Conservation (phyloP, 192 early-diverging fungal genomes). For the Coemansia sp. region DNA sequence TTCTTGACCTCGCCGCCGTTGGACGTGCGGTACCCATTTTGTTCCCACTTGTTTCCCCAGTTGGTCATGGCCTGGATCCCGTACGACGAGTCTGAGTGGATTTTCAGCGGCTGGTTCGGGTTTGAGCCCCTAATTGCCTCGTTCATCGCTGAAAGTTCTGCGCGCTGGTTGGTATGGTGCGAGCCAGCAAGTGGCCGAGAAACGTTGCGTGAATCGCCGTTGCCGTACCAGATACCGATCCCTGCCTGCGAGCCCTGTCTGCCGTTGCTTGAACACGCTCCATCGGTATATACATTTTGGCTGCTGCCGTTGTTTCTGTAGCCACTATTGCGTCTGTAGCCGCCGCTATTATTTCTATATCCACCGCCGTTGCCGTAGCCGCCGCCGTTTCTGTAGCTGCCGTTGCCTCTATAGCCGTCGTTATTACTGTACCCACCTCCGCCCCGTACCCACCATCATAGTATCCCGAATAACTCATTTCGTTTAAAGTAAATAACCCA, state of each 20-base stretch:
- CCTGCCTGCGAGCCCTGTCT: conserved; percentile 45
- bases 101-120: conserved; percentile 4
- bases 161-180: conserved; percentile 32
- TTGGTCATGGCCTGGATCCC: conserved; percentile 22
- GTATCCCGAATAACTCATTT: conserved; percentile 1
- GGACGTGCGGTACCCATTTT: conserved; percentile 13
- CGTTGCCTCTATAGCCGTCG: neutral
- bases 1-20: conserved; percentile 3
- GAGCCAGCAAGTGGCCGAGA: conserved; percentile 30
- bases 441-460: neutral
- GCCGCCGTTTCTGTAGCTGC: neutral
- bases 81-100: conserved; percentile 30
- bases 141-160: conserved; percentile 30
- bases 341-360: neutral
- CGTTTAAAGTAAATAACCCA: neutral
- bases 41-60: conserved; percentile 23
- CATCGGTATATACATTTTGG: conserved; percentile 53
- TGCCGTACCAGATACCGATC: conserved; percentile 56
- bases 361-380: neutral
- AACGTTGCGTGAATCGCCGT: conserved; percentile 52
- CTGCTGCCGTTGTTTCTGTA: too few relatives aligned
- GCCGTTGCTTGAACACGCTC: conserved; percentile 56
- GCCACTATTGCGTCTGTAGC: neutral
- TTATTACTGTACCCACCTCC: neutral
- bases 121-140: conserved; percentile 7